Conservation (phyloP, 352 stramenopile genomes). For the Pythium pyrilobum region DNA sequence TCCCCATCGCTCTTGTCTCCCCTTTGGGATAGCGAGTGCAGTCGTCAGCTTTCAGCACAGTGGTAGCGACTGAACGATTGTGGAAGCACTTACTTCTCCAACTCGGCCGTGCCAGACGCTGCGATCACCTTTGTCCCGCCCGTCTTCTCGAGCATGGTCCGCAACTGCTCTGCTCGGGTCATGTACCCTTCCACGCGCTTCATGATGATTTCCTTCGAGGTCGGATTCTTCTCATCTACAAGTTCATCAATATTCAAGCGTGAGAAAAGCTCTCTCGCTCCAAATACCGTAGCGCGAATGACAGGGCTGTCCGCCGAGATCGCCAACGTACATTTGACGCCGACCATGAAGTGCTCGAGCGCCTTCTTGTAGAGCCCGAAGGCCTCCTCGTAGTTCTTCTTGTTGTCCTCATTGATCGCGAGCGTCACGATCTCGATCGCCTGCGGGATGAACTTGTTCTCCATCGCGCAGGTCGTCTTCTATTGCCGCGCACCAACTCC, state of each 20-base stretch:
- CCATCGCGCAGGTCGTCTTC: conserved; percentile 33
- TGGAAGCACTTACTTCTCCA: conserved; percentile 58
- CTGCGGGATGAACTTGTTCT: conserved; percentile 90
- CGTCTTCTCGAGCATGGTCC: conserved; percentile 70
- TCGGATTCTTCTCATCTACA: conserved; percentile 89
- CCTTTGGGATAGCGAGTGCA: conserved; percentile 18
- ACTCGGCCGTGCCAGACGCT: conserved; percentile 44
- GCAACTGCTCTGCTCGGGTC: conserved; percentile 83
- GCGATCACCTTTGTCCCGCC: conserved; percentile 51
- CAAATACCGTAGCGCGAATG: not conserved
- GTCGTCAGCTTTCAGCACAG: not conserved
- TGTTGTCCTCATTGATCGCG: conserved; percentile 86
- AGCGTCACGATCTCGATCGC: conserved; percentile 86
- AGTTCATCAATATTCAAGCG: not conserved
- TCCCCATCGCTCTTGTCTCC: conserved; percentile 74
- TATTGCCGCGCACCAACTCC: not conserved
- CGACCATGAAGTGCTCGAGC: conserved; percentile 87
- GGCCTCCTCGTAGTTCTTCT: conserved; percentile 86
- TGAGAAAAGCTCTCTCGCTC: no score
- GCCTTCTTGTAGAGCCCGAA: conserved; percentile 87
- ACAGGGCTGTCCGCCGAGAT: not conserved
- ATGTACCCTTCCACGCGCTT: conserved; percentile 89
- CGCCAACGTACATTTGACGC: conserved; percentile 72
- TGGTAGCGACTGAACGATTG: conserved; percentile 4
- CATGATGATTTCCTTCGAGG: conserved; percentile 88